phyloP scores from a whole-genome alignment of 1,139 yeast genomes.

The Suhomyces panamericanus region DNA sequence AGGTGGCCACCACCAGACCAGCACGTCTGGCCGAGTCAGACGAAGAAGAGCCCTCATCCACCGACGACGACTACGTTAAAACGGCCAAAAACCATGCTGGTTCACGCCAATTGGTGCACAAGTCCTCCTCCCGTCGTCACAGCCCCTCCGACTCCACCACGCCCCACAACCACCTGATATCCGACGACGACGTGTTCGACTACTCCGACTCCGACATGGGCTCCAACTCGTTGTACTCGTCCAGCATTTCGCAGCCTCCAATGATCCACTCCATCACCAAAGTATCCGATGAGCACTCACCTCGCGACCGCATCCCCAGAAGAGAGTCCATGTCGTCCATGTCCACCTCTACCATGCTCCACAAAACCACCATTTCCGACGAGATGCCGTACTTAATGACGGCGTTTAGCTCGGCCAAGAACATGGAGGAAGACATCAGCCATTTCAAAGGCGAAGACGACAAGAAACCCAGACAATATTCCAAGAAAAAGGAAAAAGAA shows the following conservation, averaged over 20 bases:
- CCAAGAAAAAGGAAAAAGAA: slow-evolving; percentile 7
- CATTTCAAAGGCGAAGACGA: slow-evolving; percentile 33
- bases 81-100: neutral
- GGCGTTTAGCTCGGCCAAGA: slow-evolving; percentile 57
- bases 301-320: slow-evolving; percentile 16
- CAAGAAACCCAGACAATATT: slow-evolving; percentile 1
- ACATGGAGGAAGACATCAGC: slow-evolving; percentile 50
- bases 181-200: slow-evolving; percentile 23
- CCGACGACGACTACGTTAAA: neutral
- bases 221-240: slow-evolving; percentile 29
- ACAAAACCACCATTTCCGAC: slow-evolving; percentile 51
- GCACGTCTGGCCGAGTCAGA: neutral
- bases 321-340: slow-evolving; percentile 32
- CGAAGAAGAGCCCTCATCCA: slow-evolving; percentile 1
- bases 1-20: slow-evolving; percentile 10
- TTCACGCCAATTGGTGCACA: neutral
- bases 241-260: slow-evolving; percentile 34
- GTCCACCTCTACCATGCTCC: slow-evolving; percentile 32
- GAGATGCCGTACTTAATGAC: slow-evolving; percentile 57
- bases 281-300: slow-evolving; percentile 8
- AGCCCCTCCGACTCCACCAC: slow-evolving; percentile 10
- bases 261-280: slow-evolving; percentile 46
- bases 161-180: slow-evolving; percentile 11
- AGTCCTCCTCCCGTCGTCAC: slow-evolving; percentile 7
- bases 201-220: slow-evolving; percentile 34